These are phyloP conservation scores for Cyclocybe aegerita DNA, from an alignment of 768 basidiomycete species.

Conservation along the genomic window DNA sequence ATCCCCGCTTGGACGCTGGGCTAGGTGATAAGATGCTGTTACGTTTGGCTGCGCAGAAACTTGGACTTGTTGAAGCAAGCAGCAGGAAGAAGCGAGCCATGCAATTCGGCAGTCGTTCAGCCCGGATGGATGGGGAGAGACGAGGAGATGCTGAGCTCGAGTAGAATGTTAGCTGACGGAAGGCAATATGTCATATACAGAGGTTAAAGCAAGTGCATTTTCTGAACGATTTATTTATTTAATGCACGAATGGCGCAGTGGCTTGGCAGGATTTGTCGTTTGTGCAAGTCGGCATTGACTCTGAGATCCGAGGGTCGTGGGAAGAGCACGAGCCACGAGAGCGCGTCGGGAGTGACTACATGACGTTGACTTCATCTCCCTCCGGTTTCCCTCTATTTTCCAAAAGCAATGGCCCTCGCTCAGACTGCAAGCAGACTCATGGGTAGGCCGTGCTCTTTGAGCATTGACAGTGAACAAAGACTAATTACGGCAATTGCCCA, in stretches of 20 bases:
- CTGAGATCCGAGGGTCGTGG: no score
- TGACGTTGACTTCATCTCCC: no score
- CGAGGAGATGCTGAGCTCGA: constrained; percentile 50
- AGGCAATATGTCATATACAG: not conserved
- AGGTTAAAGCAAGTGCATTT: no score
- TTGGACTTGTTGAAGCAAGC: constrained; percentile 80
- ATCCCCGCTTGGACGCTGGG: constrained; percentile 72
- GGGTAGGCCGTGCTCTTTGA: constrained; percentile 32
- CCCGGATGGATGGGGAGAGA: constrained; percentile 72
- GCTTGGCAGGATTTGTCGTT: not conserved
- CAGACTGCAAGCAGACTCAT: constrained; percentile 47
- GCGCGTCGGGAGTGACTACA: no score
- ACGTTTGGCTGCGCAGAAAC: constrained; percentile 62
- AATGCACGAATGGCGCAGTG: not conserved
- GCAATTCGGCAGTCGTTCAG: constrained; percentile 93
- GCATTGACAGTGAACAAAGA: not conserved
- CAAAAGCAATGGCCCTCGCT: constrained; percentile 46
- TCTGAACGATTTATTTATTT: no score
- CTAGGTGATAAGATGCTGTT: constrained; percentile 89
- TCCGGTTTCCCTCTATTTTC: no score
- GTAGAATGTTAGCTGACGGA: constrained; percentile 1
- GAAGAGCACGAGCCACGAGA: no score
- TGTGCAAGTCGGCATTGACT: not conserved
- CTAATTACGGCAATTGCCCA: constrained; percentile 10
- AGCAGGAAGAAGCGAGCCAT: constrained; percentile 87